Evolutionary conservation across 225 moss, liverwort and hornwort genomes (phyloP), one percentile per base, ranked within the genome.

Genomic region (Neckera pumila): DNA sequence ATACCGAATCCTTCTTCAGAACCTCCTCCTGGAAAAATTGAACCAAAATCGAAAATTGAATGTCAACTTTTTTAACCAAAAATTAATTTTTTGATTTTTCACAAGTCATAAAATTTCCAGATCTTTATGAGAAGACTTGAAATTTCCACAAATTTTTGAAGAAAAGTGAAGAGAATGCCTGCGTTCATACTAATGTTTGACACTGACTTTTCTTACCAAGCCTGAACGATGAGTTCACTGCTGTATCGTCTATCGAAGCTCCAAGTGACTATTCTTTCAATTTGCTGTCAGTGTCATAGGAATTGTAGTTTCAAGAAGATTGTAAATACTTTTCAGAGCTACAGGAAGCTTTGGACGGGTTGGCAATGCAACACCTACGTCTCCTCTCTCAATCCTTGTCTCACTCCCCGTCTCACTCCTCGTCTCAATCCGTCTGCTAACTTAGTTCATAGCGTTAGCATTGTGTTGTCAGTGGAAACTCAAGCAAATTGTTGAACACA

Each of bases 1-100:
- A 93, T 11, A 83, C 93, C 40, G 45, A 88, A 7, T 93, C 94
- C 16, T 87, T 89, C 89, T 93, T 92, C 47, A 93, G 76, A 88
- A 94, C 92, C 63, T 40, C 90, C 82, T 92, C 92, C 94, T 94
- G 81, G 4, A 85, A 80, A 30, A 47, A 49, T 40, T 11, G 38
- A 58, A 17, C 63, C 72, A 33, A 80, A 79, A 27, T 70, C 69
- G 58, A 75, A 76, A 53, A 30, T 16, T 10, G 28, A 30, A 5
- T 66, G 76, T 56, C 75, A 62, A 51, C n/a, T n/a, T n/a, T n/a
- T n/a, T n/a, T n/a, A n/a, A n/a, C n/a, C n/a, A n/a, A 14, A 42
- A 79, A 30, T 42, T 9, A 12, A 6, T 28, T 42, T 28, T 13
- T 28, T 40, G 6, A 27, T 58, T 7, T 27, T 27, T 31, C 14